Evolutionary conservation across 2,329 filamentous ascomycete species (phyloP).

Genomic region (Sclerotinia borealis): DNA sequence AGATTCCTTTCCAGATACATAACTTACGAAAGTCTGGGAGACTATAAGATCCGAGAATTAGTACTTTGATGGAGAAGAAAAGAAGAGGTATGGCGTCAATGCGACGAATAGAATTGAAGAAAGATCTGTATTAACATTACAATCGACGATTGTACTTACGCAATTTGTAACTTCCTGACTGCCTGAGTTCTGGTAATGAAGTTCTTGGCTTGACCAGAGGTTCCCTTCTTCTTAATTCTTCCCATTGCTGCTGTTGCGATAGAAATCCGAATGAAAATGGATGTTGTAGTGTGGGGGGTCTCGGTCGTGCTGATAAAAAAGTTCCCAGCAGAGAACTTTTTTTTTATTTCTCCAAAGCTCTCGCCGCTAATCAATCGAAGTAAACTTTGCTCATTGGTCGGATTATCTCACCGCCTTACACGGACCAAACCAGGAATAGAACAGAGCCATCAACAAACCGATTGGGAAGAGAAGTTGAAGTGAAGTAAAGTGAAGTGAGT

Average conservation of each 20-base stretch:
- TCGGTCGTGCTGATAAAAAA: conserved; percentile 13
- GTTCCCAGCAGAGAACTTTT: conserved; percentile 8
- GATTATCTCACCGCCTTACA: conserved; percentile 14
- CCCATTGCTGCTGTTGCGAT: conserved; percentile 46
- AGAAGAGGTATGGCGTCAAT: not conserved
- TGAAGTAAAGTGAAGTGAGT: not conserved
- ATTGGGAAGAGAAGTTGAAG: too few relatives aligned
- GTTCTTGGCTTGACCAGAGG: conserved; percentile 88
- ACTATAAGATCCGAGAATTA: conserved; percentile 40
- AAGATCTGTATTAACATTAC: not conserved
- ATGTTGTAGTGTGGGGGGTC: not conserved
- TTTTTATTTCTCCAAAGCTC: conserved; percentile 10
- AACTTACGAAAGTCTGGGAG: conserved; percentile 95
- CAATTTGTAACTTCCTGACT: conserved; percentile 91
- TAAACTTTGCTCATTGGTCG: conserved; percentile 9
- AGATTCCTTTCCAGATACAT: conserved; percentile 99
- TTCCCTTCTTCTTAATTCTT: conserved; percentile 84
- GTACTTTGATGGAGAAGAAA: not conserved
- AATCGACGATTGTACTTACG: conserved; percentile 5
- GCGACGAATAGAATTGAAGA: not conserved
- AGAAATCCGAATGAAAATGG: not conserved
- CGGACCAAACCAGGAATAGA: not conserved
- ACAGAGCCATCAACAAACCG: not conserved
- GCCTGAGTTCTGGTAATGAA: conserved; percentile 97
- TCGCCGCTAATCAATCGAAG: conserved; percentile 1